Evolutionary conservation across 1,139 yeast species (phyloP).

Genomic region (Blastobotrys serpentis): DNA sequence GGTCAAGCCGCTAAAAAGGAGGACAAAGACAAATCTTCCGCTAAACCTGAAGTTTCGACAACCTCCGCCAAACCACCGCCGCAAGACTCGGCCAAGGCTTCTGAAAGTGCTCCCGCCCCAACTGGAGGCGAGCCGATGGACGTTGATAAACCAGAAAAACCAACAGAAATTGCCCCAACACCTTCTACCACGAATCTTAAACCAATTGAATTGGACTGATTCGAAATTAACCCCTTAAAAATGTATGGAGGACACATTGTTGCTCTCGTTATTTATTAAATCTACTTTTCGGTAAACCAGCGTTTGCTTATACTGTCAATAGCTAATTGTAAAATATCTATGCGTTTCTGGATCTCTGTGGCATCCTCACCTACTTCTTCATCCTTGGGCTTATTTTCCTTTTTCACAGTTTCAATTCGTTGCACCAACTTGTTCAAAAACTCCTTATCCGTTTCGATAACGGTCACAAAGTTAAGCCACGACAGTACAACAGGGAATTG

Average conservation of each 20-base stretch:
- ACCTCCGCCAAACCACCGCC: not conserved
- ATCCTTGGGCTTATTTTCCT: not conserved
- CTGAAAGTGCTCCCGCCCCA: conserved; percentile 6
- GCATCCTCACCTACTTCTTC: not conserved
- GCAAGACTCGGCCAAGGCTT: not conserved
- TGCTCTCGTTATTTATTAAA: not conserved
- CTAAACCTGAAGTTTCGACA: not conserved
- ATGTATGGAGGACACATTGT: no score
- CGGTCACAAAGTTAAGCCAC: conserved; percentile 55
- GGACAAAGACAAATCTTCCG: conserved; percentile 7
- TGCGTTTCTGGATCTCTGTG: conserved; percentile 13
- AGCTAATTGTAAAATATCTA: conserved; percentile 18
- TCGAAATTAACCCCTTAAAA: no score
- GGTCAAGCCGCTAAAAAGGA: conserved; percentile 12
- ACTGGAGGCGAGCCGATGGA: conserved; percentile 13
- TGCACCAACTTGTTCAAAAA: conserved; percentile 14
- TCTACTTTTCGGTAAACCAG: conserved; percentile 13
- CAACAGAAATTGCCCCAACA: conserved; percentile 6
- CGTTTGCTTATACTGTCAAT: conserved; percentile 19
- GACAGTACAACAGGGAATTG: conserved; percentile 50
- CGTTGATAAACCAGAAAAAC: conserved; percentile 13
- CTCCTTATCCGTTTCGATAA: conserved; percentile 37
- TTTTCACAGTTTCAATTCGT: conserved; percentile 1
- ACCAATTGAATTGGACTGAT: not conserved
- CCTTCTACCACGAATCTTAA: not conserved